Percentiles rank a stretch among this genome's conserved stretches.
These are phyloP conservation scores for Aspergillus eucalypticola DNA, from an alignment of 2,329 filamentous ascomycete species.

Conservation along the genomic window DNA sequence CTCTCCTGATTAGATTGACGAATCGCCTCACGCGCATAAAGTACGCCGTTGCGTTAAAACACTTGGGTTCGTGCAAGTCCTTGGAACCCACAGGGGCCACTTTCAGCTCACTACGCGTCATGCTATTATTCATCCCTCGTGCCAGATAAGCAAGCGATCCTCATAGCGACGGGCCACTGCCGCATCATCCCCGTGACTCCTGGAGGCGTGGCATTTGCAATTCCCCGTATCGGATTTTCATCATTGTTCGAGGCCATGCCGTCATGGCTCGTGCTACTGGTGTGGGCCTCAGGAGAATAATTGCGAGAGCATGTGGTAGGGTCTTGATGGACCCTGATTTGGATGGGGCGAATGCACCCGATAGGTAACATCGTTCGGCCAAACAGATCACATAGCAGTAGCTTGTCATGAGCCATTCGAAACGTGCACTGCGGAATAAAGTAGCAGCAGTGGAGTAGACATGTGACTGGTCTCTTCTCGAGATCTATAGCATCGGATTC, in stretches of 20 bases:
- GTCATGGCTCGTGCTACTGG: not conserved
- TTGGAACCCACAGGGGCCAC: slow-evolving; percentile 13
- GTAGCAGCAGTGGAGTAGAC: not conserved
- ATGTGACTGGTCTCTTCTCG: not conserved
- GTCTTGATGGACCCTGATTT: slow-evolving; percentile 7
- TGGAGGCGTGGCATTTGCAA: not conserved
- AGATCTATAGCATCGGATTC: not conserved
- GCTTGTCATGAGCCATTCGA: not conserved
- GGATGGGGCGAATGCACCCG: slow-evolving; percentile 1
- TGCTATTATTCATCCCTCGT: slow-evolving; percentile 2
- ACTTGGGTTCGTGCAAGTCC: slow-evolving; percentile 3
- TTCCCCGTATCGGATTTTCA: too few species aligned
- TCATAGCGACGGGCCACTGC: not conserved
- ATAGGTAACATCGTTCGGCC: not conserved
- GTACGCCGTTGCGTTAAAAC: slow-evolving; percentile 13
- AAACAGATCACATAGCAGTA: not conserved
- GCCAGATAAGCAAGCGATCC: not conserved
- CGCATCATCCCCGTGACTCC: not conserved
- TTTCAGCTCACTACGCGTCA: slow-evolving; percentile 9
- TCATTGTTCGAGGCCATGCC: not conserved
- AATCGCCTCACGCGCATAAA: not conserved
- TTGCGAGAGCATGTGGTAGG: not conserved
- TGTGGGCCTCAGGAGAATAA: not conserved
- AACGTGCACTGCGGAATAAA: not conserved
- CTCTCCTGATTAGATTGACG: too few species aligned